Evolutionary conservation across 495 filamentous ascomycete species (phyloP).

Genomic region (Trichoderma erinaceum): DNA sequence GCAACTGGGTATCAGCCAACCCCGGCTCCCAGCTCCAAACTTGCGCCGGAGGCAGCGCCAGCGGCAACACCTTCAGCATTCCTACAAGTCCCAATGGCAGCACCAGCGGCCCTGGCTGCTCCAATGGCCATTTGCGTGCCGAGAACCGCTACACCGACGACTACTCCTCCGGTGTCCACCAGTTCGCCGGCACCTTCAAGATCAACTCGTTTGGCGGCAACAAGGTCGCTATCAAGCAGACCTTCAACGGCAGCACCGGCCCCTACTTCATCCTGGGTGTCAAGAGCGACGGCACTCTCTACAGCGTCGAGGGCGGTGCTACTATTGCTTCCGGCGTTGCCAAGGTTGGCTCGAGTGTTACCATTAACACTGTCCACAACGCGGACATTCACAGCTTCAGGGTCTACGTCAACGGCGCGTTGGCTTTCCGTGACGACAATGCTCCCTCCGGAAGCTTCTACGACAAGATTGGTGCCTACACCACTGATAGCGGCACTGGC

Average conservation of each 20-base stretch:
- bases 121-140: conserved; percentile 11
- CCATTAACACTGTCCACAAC: conserved; percentile 14
- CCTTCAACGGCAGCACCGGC: conserved; percentile 10
- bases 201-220: conserved; percentile 15
- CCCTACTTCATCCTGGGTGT: conserved; percentile 12
- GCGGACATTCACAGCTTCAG: not conserved
- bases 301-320: conserved; percentile 12
- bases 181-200: conserved; percentile 15
- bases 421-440: conserved; percentile 6
- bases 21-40: not conserved
- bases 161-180: conserved; percentile 8
- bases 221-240: conserved; percentile 12
- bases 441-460: conserved; percentile 14
- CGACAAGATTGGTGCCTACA: conserved; percentile 15
- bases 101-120: conserved; percentile 13
- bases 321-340: not conserved
- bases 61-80: not conserved
- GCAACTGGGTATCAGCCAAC: not conserved
- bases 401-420: conserved; percentile 13
- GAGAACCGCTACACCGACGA: not conserved
- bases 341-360: not conserved
- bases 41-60: conserved; percentile 12
- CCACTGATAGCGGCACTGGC: conserved; percentile 11
- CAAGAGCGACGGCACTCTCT: not conserved
- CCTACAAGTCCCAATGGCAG: conserved; percentile 3